Conservation (phyloP, 2,329 filamentous ascomycete genomes). For the Claviceps paspali region DNA sequence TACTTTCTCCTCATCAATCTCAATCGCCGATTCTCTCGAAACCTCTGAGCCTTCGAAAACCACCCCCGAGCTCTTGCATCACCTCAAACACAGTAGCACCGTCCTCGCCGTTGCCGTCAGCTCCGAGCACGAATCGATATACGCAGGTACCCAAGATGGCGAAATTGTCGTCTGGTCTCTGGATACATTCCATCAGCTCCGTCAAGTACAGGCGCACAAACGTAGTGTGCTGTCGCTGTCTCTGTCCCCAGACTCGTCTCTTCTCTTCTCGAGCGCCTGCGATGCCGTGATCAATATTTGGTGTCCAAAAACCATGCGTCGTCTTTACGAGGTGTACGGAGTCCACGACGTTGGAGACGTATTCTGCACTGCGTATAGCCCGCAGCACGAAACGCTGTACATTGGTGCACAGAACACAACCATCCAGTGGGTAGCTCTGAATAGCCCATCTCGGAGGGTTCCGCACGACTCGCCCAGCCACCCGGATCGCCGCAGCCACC, state of each 20-base stretch:
- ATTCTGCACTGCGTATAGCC: constrained; percentile 85
- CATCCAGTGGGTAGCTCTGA: constrained; percentile 80
- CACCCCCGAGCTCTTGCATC: constrained; percentile 53
- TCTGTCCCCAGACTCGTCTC: constrained; percentile 55
- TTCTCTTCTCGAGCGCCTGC: constrained; percentile 84
- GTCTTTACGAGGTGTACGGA: constrained; percentile 81
- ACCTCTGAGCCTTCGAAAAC: constrained; percentile 8
- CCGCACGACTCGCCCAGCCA: constrained; percentile 51
- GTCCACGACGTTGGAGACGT: constrained; percentile 90
- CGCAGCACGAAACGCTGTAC: constrained; percentile 66
- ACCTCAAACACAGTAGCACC: constrained; percentile 60
- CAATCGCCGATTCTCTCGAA: constrained; percentile 7
- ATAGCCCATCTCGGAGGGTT: constrained; percentile 44
- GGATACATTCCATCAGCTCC: constrained; percentile 67
- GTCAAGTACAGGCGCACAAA: constrained; percentile 73
- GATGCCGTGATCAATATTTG: constrained; percentile 93
- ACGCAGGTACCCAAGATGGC: constrained; percentile 82
- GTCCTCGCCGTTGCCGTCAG: constrained; percentile 75
- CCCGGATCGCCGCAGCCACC: constrained; percentile 62
- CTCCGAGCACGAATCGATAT: constrained; percentile 62
- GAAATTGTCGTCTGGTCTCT: constrained; percentile 89
- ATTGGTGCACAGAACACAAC: constrained; percentile 88
- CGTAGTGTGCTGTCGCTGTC: constrained; percentile 79
- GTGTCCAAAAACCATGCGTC: constrained; percentile 60
- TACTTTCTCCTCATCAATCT: constrained; percentile 6